Conservation (phyloP, 1,284 basidiomycete genomes). For the Heterobasidion occidentale region DNA sequence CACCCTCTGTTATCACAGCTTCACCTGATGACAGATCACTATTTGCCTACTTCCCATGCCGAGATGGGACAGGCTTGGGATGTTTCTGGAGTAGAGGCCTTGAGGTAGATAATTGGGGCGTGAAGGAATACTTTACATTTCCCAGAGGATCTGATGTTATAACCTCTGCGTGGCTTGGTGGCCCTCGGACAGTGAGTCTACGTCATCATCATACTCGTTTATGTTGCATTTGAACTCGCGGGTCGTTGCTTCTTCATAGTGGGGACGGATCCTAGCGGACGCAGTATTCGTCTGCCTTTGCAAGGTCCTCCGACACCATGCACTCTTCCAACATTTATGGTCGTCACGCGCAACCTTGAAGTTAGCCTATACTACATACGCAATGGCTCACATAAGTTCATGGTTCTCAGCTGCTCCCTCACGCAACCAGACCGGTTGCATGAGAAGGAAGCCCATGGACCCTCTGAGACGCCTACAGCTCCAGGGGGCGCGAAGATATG, state of each 20-base stretch:
- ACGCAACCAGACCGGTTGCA: slow-evolving; percentile 23
- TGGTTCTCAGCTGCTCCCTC: slow-evolving; percentile 42
- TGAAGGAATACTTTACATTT: slow-evolving; percentile 52
- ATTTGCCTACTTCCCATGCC: slow-evolving; percentile 68
- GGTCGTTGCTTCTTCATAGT: slow-evolving; percentile 26
- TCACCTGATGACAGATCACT: slow-evolving; percentile 41
- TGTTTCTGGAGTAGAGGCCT: slow-evolving; percentile 58
- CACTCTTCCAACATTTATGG: slow-evolving; percentile 39
- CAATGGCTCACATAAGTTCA: slow-evolving; percentile 29
- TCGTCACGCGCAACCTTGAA: slow-evolving; percentile 50
- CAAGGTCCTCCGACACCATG: slow-evolving; percentile 45
- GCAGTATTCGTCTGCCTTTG: slow-evolving; percentile 38
- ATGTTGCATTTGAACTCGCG: not conserved
- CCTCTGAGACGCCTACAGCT: slow-evolving; percentile 25
- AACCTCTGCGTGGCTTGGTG: slow-evolving; percentile 51
- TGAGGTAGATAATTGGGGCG: slow-evolving; percentile 52
- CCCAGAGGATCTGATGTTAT: slow-evolving; percentile 48
- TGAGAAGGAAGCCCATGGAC: slow-evolving; percentile 12
- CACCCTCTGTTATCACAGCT: slow-evolving; percentile 54
- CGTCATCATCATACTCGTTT: not conserved
- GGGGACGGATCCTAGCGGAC: slow-evolving; percentile 34
- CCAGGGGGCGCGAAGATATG: slow-evolving; percentile 42
- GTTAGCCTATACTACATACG: slow-evolving; percentile 42
- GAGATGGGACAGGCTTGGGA: slow-evolving; percentile 42
- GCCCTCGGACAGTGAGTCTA: slow-evolving; percentile 47